These are phyloP conservation scores for Pleurotus sapidus DNA, from an alignment of 768 basidiomycete species.

Conservation along the genomic window DNA sequence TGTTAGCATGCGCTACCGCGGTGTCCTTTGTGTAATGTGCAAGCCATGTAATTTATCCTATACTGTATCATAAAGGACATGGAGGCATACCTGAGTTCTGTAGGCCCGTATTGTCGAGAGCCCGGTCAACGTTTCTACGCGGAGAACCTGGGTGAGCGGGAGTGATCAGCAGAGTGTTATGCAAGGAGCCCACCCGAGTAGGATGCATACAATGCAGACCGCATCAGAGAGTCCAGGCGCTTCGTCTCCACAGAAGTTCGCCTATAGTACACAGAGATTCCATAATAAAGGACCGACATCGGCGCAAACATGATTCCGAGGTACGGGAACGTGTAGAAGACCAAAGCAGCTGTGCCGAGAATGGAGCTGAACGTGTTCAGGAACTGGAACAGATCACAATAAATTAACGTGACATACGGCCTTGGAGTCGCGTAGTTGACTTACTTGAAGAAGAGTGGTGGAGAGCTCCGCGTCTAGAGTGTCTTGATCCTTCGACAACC, in stretches of 20 bases:
- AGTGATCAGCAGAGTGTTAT: background rate
- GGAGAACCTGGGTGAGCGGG: slow-evolving; percentile 12
- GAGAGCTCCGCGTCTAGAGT: slow-evolving; percentile 48
- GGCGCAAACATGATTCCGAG: slow-evolving; percentile 65
- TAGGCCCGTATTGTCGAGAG: slow-evolving; percentile 62
- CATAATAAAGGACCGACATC: slow-evolving; percentile 48
- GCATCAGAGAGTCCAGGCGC: slow-evolving; percentile 58
- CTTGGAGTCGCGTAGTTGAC: slow-evolving; percentile 30
- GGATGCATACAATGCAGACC: slow-evolving; percentile 55
- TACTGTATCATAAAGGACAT: no score
- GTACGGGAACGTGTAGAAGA: slow-evolving; percentile 66
- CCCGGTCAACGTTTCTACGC: slow-evolving; percentile 57
- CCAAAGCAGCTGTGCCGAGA: slow-evolving; percentile 54
- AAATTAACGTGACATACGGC: slow-evolving; percentile 17
- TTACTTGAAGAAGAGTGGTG: slow-evolving; percentile 42
- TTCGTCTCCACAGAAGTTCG: slow-evolving; percentile 63
- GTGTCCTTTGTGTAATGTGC: slow-evolving; percentile 28
- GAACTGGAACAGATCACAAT: slow-evolving; percentile 50
- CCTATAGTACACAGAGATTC: slow-evolving; percentile 54
- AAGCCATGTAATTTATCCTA: background rate
- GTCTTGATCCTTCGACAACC: slow-evolving; percentile 61
- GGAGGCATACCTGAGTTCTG: slow-evolving; percentile 40
- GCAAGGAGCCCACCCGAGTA: slow-evolving; percentile 45
- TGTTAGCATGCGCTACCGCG: slow-evolving; percentile 47
- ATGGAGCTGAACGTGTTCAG: slow-evolving; percentile 37